Base-by-base conservation (phyloP, 805 yeast species). In the Sungouiozyma intestinalis region DNA sequence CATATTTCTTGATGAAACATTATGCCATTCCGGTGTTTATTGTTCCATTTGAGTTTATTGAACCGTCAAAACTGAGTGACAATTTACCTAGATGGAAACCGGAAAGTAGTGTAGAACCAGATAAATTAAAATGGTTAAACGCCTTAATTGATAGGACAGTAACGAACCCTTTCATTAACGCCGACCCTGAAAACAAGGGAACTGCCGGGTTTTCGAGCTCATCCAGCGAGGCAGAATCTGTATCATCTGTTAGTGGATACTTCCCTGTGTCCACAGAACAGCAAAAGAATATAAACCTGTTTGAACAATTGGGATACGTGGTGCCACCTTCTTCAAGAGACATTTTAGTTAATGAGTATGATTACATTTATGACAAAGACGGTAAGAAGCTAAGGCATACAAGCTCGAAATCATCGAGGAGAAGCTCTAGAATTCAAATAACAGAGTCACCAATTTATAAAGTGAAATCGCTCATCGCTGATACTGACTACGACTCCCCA, bases 41-140 rank as follows among this genome's bases (percentile, higher is more conserved):
- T 17, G 52, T 60, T 2, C 65, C 65, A 5, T 57, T 50, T 46
- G 65, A 60, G 40, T 60, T 60, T 38, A 55, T 60, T 29, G 50
- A 58, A 33, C 62, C 60, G 3, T 41, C 45, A n/a, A 35, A 50
- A 21, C 40, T 58, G 11, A 53, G 53, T 3, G 54, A 56, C 33
- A 38, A 35, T 35, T 13, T 16, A 4, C 39, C 45, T 4, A 20
- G 19, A n/a, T 36, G 35, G 4, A 18, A 36, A 11, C n/a, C 40
- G 6, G 33, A 39, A n/a, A 24, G 29, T 24, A 38, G 37, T 11
- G 29, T 38, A 2, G 27, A 35, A 17, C 41, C 38, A 19, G 43
- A 48, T 4, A 39, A 48, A 32, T 24, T 47, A 13, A 39, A 33
- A 3, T 39, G 41, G 42, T 38, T 56, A 35, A 55, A 54, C 40